These are phyloP conservation scores for Kuraishia floccosa DNA, from an alignment of 805 yeast species.

Conservation along the genomic window DNA sequence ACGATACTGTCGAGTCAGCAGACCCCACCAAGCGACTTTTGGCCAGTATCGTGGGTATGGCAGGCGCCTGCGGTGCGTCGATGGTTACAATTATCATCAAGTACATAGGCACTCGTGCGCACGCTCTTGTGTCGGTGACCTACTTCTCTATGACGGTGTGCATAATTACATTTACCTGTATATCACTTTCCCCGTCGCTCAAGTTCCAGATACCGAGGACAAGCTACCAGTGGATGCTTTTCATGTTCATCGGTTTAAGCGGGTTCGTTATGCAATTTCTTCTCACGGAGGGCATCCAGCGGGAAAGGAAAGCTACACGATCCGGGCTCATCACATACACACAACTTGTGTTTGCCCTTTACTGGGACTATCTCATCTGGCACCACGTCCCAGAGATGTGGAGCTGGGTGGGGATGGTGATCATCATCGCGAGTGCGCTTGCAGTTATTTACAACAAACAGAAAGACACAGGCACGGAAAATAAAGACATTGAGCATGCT, in stretches of 20 bases:
- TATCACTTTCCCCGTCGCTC: constrained; percentile 45
- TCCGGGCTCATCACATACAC: constrained; percentile 69
- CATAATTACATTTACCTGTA: constrained; percentile 39
- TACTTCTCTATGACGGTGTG: constrained; percentile 58
- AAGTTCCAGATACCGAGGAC: constrained; percentile 51
- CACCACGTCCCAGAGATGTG: constrained; percentile 59
- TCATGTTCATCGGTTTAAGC: constrained; percentile 51
- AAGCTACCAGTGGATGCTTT: constrained; percentile 53
- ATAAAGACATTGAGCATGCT: too few species aligned
- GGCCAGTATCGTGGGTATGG: constrained; percentile 52
- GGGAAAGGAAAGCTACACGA: constrained; percentile 69
- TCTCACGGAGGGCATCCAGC: constrained; percentile 72
- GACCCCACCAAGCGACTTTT: constrained; percentile 38
- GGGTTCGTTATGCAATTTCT: constrained; percentile 80
- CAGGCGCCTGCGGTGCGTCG: constrained; percentile 63
- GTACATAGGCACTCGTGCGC: constrained; percentile 67
- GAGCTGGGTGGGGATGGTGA: constrained; percentile 56
- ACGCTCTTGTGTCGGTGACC: constrained; percentile 70
- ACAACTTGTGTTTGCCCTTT: constrained; percentile 64
- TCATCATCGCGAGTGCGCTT: constrained; percentile 58
- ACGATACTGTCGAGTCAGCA: constrained; percentile 4
- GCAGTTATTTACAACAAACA: constrained; percentile 45
- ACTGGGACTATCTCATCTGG: constrained; percentile 68
- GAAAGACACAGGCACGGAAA: too few species aligned
- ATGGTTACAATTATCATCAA: constrained; percentile 61